phyloP scores from a whole-genome alignment of 2,329 filamentous ascomycete species.

The Neofusicoccum sp. region DNA sequence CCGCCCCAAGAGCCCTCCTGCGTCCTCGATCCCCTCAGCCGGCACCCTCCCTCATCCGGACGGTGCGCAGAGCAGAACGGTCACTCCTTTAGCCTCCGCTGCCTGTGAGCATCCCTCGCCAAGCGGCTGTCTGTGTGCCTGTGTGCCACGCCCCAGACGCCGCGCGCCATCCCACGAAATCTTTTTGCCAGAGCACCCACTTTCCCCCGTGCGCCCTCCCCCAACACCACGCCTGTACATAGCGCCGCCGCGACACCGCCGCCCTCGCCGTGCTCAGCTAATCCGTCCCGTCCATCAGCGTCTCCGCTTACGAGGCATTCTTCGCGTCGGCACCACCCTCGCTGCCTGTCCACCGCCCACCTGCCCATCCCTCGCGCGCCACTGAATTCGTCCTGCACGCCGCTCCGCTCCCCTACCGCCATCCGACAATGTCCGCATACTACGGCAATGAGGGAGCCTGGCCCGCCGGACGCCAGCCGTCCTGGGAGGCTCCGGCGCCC shows the following conservation, averaged over 20 bases:
- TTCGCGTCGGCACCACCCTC: not conserved
- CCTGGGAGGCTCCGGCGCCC: conserved; percentile 73
- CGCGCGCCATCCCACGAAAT: conserved; percentile 20
- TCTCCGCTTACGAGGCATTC: not conserved
- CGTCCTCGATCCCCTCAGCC: conserved; percentile 3
- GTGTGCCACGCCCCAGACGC: conserved; percentile 16
- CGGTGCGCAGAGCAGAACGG: conserved; percentile 20
- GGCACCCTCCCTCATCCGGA: conserved; percentile 10
- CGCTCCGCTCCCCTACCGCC: conserved; percentile 16
- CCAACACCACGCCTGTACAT: conserved; percentile 23
- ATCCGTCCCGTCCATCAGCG: conserved; percentile 1
- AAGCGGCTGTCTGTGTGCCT: not conserved
- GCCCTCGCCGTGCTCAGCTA: conserved; percentile 19
- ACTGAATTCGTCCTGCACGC: not conserved
- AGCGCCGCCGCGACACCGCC: conserved; percentile 9
- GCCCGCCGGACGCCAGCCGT: conserved; percentile 65
- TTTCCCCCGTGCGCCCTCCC: conserved; percentile 19
- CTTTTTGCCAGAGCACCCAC: conserved; percentile 23
- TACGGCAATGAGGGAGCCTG: conserved; percentile 65
- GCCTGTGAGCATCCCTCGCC: not conserved
- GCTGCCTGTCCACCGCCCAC: conserved; percentile 7
- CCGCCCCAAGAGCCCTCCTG: not conserved
- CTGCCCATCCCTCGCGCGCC: not conserved
- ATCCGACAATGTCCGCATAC: conserved; percentile 51
- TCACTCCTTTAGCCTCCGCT: conserved; percentile 20